Base-by-base conservation (phyloP, 495 filamentous ascomycete species). In the Aspergillus steynii region DNA sequence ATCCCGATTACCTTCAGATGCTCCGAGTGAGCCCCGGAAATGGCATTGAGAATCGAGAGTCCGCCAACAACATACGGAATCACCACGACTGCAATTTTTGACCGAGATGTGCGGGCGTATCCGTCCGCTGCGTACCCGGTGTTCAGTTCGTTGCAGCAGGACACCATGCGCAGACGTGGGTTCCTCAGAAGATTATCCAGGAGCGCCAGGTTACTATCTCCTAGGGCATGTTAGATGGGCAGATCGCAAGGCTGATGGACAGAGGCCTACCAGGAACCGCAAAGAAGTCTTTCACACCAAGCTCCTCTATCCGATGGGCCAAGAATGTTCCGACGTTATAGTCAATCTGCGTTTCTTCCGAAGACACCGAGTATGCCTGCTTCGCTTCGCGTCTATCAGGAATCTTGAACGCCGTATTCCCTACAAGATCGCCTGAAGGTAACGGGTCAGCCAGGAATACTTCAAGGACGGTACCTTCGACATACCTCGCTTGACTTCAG, bases 31-130 rank as follows among this genome's bases (percentile, higher is more conserved):
- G 86, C 79, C 14, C 88, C 88, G 3, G 86, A 87, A 45, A 90
- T 69, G 10, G 85, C 88, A 66, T 91, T 90, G 50, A 91, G 67
- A 47, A 87, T 85, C 1, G 86, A 89, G 1, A 92, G 77, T 65
- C 91, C 88, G 32, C 90, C 89, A 27, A 91, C 88, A 32, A 90
- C 88, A 58, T 89, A 92, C 0, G 90, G 90, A 42, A 89, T 91
- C 29, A 91, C 69, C 45, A 92, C 71, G 4, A 89, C 89, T 7
- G 79, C 78, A 34, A 92, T 83, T n/a, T 86, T 86, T 58, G 86
- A 86, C 3, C 42, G 15, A 8, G 50, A 58, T 47, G 87, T 74
- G 31, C 89, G 77, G 34, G 90, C 88, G 66, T 92, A 92, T 10
- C 89, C 90, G 72, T 93, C 90, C 10, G 89, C 85, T 2, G 90